Evolutionary conservation across 768 basidiomycete genomes (phyloP), one percentile per base, ranked within the genome.

Genomic region (Boletus vermiculosoides): DNA sequence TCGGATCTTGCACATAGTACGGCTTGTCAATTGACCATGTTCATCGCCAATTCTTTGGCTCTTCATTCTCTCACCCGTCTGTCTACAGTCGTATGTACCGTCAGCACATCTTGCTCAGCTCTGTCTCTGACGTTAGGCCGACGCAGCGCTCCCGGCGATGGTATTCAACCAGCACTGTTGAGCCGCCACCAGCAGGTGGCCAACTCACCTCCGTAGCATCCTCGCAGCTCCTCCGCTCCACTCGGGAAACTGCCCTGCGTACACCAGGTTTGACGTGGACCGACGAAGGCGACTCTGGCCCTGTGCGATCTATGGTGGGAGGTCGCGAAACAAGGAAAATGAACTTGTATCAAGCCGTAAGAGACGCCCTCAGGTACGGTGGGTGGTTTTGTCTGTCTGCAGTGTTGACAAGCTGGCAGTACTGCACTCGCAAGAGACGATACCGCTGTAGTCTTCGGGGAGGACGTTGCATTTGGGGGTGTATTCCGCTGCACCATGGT

Each of bases 401-500:
- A 12, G 11, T 60, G 11, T 39, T 68, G 40, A 72, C 47, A 31
- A 22, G 15, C 15, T n/a, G 13, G 45, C 55, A 92, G 92, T 55
- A 92, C 90, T 57, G 90, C 91, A 5, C 73, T 98, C 20, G 76
- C 81, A 31, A 94, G 92, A 66, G 93, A 98, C 66, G 90, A 92
- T 51, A 88, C 76, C 51, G 87, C 95, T 2, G 85, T 96, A 5
- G 86, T 97, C 0, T 97, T 97, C 64, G 94, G 94, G 8, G 87
- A 90, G 67, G 91, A 94, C 60, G 92, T 98, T 46, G 90, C 88
- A 0, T 97, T 96, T 62, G 94, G 94, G 12, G 94, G 94, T 4
- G 94, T 98, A 15, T 98, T 98, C 65, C 81, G 94, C 56, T 96
- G 93, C 63, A 93, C 92, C 0, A 92, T 94, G 88, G 92, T 92